Base-by-base conservation (phyloP, 345 rosid species). In the Nephelium lappaceum region DNA sequence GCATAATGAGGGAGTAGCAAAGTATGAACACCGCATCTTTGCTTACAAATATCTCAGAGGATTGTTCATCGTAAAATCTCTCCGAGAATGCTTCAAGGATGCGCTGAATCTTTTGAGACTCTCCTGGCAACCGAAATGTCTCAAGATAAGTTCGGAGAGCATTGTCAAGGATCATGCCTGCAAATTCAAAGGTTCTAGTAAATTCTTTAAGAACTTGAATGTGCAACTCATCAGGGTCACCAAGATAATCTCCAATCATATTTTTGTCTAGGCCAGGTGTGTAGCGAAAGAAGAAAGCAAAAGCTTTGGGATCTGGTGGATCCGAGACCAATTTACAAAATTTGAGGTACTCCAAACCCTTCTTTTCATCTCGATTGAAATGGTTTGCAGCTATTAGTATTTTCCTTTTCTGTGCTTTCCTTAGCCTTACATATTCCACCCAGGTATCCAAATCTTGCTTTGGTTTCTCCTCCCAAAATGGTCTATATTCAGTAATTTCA, bases 1-100 rank as follows among this genome's bases (percentile, higher is more conserved):
- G 97, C 99, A 95, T 95, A 24, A 95, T 93, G 74, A 95, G 89
- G 0, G 99, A 95, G 82, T 95, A 95, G 24, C 97, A 93, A 8
- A 95, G 77, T 5, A 95, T 88, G 38, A 84, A 87, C 69, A 92
- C 95, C 0, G 95, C 85, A 60, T 95, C 98, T 80, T 95, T 92
- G 57, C 86, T 84, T 16, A 89, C 94, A 73, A 95, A 92, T 4
- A 91, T 82, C 11, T 94, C 94, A 0, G 88, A 80, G 1, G 97
- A 83, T 74, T 94, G 97, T 43, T 91, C 97, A 21, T 88, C 87
- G 23, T 84, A 91, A 80, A 89, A 95, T 71, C 85, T 83, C 71
- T 92, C 97, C 0, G 98, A 89, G 83, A 95, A 93, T 1, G 89
- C 97, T 78, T 95, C 97, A 11, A 95, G 85, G 72, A 95, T 87